Evolutionary conservation across 352 stramenopile genomes (phyloP).

Genomic region (Phytophthora meadii): DNA sequence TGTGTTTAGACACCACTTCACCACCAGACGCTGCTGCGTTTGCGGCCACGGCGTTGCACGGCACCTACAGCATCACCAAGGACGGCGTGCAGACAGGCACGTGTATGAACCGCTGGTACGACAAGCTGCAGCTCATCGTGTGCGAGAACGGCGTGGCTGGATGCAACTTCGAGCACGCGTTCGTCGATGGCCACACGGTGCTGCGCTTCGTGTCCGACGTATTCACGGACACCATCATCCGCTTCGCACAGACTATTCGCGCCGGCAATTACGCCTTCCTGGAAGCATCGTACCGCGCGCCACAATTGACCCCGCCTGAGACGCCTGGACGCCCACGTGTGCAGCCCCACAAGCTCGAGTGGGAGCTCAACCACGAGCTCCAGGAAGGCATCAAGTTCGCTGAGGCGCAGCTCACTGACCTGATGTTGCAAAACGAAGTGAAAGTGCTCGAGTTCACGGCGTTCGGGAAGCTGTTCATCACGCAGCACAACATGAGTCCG

Average conservation of each 20-base stretch:
- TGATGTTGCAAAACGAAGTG: conserved; percentile 95
- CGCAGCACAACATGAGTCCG: conserved; percentile 91
- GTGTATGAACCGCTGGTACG: conserved; percentile 98
- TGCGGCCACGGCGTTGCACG: conserved; percentile 90
- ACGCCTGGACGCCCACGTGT: conserved; percentile 52
- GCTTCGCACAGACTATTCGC: conserved; percentile 95
- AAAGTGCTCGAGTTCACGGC: conserved; percentile 95
- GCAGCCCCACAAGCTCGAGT: conserved; percentile 92
- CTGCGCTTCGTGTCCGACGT: conserved; percentile 90
- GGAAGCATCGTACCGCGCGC: conserved; percentile 76
- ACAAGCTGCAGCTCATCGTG: conserved; percentile 97
- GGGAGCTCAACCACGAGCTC: conserved; percentile 84
- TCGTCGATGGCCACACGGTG: conserved; percentile 97
- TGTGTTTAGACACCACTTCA: conserved; percentile 94
- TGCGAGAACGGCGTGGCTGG: conserved; percentile 94
- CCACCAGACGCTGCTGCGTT: conserved; percentile 81
- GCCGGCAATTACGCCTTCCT: conserved; percentile 77
- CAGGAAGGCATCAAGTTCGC: conserved; percentile 92
- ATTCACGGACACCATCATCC: conserved; percentile 92
- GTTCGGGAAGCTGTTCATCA: conserved; percentile 93
- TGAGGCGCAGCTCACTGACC: conserved; percentile 93
- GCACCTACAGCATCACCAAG: conserved; percentile 89
- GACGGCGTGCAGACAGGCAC: conserved; percentile 85
- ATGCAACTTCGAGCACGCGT: conserved; percentile 98
- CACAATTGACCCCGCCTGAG: conserved; percentile 54